phyloP scores from a whole-genome alignment of 2,329 filamentous ascomycete species.

The Monosporascus sp. region DNA sequence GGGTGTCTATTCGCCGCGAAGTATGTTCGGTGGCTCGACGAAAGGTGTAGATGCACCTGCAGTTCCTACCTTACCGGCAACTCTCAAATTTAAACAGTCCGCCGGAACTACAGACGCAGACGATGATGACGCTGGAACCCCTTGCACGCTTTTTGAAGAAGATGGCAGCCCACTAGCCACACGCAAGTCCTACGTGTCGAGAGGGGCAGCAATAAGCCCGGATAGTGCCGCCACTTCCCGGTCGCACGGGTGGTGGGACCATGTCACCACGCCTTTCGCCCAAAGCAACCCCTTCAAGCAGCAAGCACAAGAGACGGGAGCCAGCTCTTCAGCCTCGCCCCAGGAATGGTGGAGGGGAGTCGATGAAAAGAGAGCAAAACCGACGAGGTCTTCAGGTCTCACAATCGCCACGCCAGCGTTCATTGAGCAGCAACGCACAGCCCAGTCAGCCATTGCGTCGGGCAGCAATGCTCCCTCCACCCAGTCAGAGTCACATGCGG shows the following conservation, averaged over 20 bases:
- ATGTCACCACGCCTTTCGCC: conserved; percentile 65
- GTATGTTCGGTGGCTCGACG: conserved; percentile 26
- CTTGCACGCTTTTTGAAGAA: conserved; percentile 66
- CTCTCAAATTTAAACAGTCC: conserved; percentile 32
- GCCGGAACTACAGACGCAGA: conserved; percentile 35
- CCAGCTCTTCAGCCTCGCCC: conserved; percentile 4
- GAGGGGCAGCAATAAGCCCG: conserved; percentile 31
- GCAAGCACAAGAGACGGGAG: conserved; percentile 14
- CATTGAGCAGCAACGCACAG: conserved; percentile 12
- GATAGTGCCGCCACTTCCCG: conserved; percentile 46
- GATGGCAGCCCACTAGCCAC: conserved; percentile 45
- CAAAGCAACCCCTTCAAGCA: conserved; percentile 38
- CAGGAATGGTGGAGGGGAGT: conserved; percentile 24
- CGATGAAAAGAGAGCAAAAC: conserved; percentile 18
- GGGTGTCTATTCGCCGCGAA: conserved; percentile 57
- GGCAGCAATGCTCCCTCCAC: conserved; percentile 18
- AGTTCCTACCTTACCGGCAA: conserved; percentile 51
- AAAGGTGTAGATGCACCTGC: conserved; percentile 44
- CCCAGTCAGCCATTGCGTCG: conserved; percentile 19
- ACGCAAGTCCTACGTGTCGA: conserved; percentile 33
- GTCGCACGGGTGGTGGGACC: conserved; percentile 72
- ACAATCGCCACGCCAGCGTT: conserved; percentile 11
- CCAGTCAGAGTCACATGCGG: conserved; percentile 20
- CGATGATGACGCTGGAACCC: conserved; percentile 42
- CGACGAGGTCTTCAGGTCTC: conserved; percentile 10